Conservation (phyloP, 164 flowering plant genomes). For the Hamamelis virginiana region DNA sequence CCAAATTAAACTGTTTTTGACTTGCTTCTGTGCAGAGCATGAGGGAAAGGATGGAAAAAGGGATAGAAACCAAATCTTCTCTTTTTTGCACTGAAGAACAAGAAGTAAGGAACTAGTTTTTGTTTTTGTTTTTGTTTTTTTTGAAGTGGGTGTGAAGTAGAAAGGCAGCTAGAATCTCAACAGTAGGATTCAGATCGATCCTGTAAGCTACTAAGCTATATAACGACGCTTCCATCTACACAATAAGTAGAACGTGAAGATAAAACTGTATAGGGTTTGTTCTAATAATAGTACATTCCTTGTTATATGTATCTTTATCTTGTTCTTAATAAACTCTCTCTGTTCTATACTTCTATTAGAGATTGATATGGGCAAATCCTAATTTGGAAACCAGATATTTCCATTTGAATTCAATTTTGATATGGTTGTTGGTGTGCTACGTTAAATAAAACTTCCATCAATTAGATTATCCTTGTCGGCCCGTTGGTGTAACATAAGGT, state of each 20-base stretch:
- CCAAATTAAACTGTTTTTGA: conserved; percentile 20
- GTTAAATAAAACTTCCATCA: no score
- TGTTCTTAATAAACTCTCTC: no score
- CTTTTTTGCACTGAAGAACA: not conserved
- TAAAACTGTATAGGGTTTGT: no score
- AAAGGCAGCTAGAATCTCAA: conserved; percentile 8
- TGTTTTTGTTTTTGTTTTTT: not conserved
- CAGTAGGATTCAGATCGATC: conserved; percentile 16
- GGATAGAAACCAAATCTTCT: conserved; percentile 7
- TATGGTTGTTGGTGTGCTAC: no score
- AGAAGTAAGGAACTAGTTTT: not conserved
- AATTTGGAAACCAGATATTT: no score
- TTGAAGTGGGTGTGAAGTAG: conserved; percentile 10
- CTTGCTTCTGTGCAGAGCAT: conserved; percentile 18
- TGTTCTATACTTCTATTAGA: no score
- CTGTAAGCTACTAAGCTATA: no score
- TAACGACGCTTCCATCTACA: conserved; percentile 7
- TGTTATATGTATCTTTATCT: not conserved
- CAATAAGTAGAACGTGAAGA: conserved; percentile 11
- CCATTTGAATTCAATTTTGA: no score
- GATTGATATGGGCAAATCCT: no score
- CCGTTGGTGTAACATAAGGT: no score
- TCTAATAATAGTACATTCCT: conserved; percentile 9
- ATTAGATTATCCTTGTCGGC: no score
- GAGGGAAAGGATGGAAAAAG: conserved; percentile 1